Base-by-base conservation (phyloP, 371 early-diverging fungal species). In the Globomyces sp. region DNA sequence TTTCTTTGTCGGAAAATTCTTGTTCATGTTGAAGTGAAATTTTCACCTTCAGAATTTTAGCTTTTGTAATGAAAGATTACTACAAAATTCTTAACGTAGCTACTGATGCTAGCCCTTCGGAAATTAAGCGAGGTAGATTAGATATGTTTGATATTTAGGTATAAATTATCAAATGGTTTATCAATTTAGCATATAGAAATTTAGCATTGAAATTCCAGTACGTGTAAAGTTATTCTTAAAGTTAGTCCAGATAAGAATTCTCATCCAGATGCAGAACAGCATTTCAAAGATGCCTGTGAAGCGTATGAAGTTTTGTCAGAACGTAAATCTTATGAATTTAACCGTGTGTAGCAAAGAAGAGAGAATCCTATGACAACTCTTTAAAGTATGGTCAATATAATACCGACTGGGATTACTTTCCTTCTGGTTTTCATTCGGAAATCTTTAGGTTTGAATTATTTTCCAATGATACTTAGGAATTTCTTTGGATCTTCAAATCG, bases 241-340 rank as follows among this genome's bases (percentile, higher is more conserved):
- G 75, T 67, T 65, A 83, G 83, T 70, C 83, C 83, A 8, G 82
- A 82, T 65, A 80, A 74, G 71, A 68, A 73, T 59, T 50, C 65
- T 41, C 46, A 60, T 34, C 69, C 73, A 39, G 60, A 48, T 46
- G 72, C 68, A 24, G 74, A 80, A 45, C 66, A 71, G 9, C 65
- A 71, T 44, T 80, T 78, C 59, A 71, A 78, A 55, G 64, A 67
- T 10, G 71, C 81, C 24, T 71, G 77, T 37, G 75, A 72, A 48
- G 85, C 85, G n/a, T 85, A 85, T 63, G 67, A 75, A 40, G 65
- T 78, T 9, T 67, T 85, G 44, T 67, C 71, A 44, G 71, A 80
- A 48, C 67, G 55, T 55, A 55, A 4, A 39, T 24, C 24, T 24
- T 24, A 24, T 24, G 24, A 24, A 24, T 24, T 24, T 24, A 24